Percentiles rank a stretch among this genome's conserved stretches.
Evolutionary conservation across 371 early-diverging fungal genomes (phyloP).

Genomic region (Coemansia linderi): DNA sequence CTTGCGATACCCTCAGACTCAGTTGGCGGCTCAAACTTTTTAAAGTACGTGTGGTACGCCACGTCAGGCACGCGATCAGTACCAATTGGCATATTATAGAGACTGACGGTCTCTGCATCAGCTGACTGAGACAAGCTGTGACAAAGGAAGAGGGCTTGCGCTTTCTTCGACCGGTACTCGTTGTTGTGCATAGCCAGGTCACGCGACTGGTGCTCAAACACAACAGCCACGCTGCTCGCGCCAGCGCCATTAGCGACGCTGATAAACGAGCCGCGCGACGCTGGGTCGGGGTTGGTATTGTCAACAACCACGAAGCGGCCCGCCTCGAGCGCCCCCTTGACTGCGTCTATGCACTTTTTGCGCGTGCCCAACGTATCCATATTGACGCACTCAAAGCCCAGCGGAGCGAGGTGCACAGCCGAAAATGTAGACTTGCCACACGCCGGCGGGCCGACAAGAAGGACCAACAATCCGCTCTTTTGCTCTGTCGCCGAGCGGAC

Average conservation of each 20-base stretch:
- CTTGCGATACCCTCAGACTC: constrained; percentile 33
- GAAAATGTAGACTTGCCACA: constrained; percentile 85
- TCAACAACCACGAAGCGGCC: constrained; percentile 71
- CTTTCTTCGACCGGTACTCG: constrained; percentile 52
- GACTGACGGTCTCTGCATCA: background rate
- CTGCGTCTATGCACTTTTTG: constrained; percentile 68
- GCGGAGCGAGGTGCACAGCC: constrained; percentile 59
- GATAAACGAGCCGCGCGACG: constrained; percentile 67
- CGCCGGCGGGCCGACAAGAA: constrained; percentile 84
- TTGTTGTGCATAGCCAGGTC: constrained; percentile 80
- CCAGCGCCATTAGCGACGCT: constrained; percentile 65
- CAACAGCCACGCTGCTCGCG: constrained; percentile 70
- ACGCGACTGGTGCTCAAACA: constrained; percentile 56
- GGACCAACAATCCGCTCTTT: constrained; percentile 62
- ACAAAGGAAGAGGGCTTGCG: constrained; percentile 26
- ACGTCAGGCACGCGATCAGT: constrained; percentile 30
- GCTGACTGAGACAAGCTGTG: background rate
- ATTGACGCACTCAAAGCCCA: constrained; percentile 77
- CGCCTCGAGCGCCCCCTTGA: constrained; percentile 58
- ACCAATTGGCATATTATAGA: constrained; percentile 14
- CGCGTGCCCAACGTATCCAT: constrained; percentile 80
- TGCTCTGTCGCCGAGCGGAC: constrained; percentile 53
- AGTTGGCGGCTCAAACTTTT: constrained; percentile 27
- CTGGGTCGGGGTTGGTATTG: constrained; percentile 80
- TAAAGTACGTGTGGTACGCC: constrained; percentile 43